Evolutionary conservation across 2,329 filamentous ascomycete genomes (phyloP).

Genomic region (Knufia fluminis): DNA sequence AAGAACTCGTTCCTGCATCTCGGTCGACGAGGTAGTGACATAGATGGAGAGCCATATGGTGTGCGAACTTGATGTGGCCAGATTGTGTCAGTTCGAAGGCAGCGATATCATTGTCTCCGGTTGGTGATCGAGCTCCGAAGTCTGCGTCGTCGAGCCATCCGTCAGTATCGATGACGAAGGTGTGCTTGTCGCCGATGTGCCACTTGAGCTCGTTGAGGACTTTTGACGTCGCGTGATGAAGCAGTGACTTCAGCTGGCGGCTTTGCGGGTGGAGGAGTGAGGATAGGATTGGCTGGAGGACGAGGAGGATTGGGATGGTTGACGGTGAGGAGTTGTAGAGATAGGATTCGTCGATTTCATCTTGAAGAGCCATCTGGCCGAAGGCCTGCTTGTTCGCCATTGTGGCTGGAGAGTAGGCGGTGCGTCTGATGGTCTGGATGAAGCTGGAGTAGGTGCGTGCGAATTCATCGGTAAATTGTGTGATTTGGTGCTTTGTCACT

Average conservation of each 20-base stretch:
- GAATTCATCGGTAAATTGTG: conserved; percentile 13
- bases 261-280: conserved; percentile 28
- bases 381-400: conserved; percentile 6
- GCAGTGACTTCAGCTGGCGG: conserved; percentile 23
- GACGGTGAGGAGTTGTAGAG: conserved; percentile 21
- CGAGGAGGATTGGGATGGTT: conserved; percentile 29
- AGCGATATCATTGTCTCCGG: conserved; percentile 15
- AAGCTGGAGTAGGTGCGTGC: conserved; percentile 26
- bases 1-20: conserved; percentile 15
- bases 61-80: conserved; percentile 30
- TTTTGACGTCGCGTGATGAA: conserved; percentile 10
- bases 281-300: conserved; percentile 25
- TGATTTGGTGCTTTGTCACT: neutral
- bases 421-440: conserved; percentile 27
- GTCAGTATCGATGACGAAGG: conserved; percentile 34
- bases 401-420: conserved; percentile 22
- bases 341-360: conserved; percentile 15
- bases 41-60: conserved; percentile 30
- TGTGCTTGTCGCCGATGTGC: conserved; percentile 27
- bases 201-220: conserved; percentile 27
- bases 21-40: conserved; percentile 26
- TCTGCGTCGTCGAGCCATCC: conserved; percentile 29
- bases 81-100: conserved; percentile 23
- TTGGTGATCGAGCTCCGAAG: conserved; percentile 18
- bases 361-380: neutral